These are phyloP conservation scores for Grammothele lineata DNA, from an alignment of 768 basidiomycete genomes.

Conservation along the genomic window DNA sequence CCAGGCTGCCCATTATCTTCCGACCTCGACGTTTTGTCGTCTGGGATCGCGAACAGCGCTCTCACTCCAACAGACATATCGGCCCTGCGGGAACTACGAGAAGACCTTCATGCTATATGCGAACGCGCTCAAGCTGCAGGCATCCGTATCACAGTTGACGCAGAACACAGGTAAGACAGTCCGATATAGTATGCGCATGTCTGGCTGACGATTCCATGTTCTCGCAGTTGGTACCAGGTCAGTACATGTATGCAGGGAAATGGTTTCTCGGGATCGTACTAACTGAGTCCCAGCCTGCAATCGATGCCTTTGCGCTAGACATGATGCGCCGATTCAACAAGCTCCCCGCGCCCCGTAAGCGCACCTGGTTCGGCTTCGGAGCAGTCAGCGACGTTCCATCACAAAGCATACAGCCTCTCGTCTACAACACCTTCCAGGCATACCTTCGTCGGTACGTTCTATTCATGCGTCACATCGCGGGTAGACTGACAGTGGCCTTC, in stretches of 20 bases:
- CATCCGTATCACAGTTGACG: slow-evolving; percentile 76
- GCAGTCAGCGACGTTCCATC: not conserved
- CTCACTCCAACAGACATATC: slow-evolving; percentile 55
- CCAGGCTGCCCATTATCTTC: slow-evolving; percentile 61
- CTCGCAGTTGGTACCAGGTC: slow-evolving; percentile 37
- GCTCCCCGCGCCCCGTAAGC: slow-evolving; percentile 19
- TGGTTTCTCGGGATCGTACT: not conserved
- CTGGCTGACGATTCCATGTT: not conserved
- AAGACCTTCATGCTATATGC: slow-evolving; percentile 64
- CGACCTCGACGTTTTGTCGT: slow-evolving; percentile 53
- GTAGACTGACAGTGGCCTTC: not conserved
- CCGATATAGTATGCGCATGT: too few species aligned
- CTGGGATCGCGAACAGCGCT: slow-evolving; percentile 2
- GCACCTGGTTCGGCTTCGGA: slow-evolving; percentile 9
- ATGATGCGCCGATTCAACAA: slow-evolving; percentile 79
- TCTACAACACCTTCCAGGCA: slow-evolving; percentile 87
- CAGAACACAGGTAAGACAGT: slow-evolving; percentile 65
- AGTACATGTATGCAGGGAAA: not conserved
- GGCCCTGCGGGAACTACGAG: slow-evolving; percentile 56
- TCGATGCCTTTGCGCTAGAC: slow-evolving; percentile 74
- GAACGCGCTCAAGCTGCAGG: slow-evolving; percentile 53
- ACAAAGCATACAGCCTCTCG: slow-evolving; percentile 50
- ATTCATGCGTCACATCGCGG: too few species aligned
- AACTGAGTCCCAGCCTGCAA: slow-evolving; percentile 60
- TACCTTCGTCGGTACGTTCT: slow-evolving; percentile 66